phyloP scores from a whole-genome alignment of 257 asterid genomes.

The Thymus mandschuricus region DNA sequence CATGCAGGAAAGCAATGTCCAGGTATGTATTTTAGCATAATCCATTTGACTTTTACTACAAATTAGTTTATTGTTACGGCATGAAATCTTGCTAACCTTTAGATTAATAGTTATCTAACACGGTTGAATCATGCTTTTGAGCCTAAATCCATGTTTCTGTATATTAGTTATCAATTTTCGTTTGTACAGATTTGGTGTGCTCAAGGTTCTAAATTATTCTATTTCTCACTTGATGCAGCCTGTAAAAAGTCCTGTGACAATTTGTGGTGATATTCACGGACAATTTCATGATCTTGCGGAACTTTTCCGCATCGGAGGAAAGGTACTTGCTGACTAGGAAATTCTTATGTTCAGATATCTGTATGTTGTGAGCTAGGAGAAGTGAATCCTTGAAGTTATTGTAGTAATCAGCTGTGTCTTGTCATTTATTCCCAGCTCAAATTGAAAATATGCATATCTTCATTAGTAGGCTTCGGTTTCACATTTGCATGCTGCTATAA shows the following conservation, averaged over 20 bases:
- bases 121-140: background rate
- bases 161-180: background rate
- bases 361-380: constrained; percentile 29
- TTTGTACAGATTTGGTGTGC: background rate
- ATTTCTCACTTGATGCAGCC: constrained; percentile 69
- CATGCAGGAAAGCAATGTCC: constrained; percentile 91
- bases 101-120: background rate
- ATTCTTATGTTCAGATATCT: constrained; percentile 23
- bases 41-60: background rate
- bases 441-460: constrained; percentile 20
- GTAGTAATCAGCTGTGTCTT: constrained; percentile 35
- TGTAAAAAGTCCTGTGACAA: constrained; percentile 92
- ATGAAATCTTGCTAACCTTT: background rate
- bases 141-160: constrained; percentile 8
- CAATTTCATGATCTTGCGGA: constrained; percentile 97
- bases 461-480: constrained; percentile 30
- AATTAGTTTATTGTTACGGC: constrained; percentile 8
- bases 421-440: constrained; percentile 38
- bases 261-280: constrained; percentile 97
- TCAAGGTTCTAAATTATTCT: constrained; percentile 29
- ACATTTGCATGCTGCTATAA: background rate
- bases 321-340: constrained; percentile 52
- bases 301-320: constrained; percentile 96
- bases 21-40: constrained; percentile 53
- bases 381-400: constrained; percentile 18